Conservation (phyloP, 495 filamentous ascomycete genomes). For the Penicillium lividum region DNA sequence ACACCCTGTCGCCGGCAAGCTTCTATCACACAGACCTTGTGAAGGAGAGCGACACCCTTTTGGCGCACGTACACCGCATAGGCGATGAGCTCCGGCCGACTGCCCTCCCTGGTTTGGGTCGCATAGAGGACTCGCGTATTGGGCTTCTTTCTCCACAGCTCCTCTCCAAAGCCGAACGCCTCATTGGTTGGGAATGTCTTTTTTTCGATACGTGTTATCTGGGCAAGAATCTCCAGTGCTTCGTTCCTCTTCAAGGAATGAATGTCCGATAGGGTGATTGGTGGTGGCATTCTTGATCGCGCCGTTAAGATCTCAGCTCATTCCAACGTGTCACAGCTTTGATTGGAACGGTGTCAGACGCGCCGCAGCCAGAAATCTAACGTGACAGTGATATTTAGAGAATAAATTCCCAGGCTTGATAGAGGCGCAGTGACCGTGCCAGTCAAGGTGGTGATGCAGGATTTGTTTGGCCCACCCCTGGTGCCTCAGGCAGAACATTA, state of each 20-base stretch:
- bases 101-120: constrained; percentile 25
- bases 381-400: not conserved
- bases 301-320: constrained; percentile 20
- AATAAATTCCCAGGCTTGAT: not conserved
- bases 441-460: not conserved
- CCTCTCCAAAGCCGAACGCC: constrained; percentile 52
- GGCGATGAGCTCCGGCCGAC: constrained; percentile 36
- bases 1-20: constrained; percentile 54
- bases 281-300: constrained; percentile 31
- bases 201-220: constrained; percentile 53
- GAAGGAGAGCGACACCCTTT: constrained; percentile 52
- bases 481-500: not conserved
- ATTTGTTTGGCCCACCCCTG: not conserved
- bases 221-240: constrained; percentile 41
- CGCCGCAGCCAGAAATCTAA: not conserved
- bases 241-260: constrained; percentile 44
- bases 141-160: constrained; percentile 54
- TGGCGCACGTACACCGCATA: constrained; percentile 58
- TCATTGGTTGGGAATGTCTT: constrained; percentile 62
- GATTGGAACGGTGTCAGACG: not conserved
- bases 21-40: constrained; percentile 60
- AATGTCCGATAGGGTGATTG: constrained; percentile 41
- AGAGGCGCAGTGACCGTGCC: not conserved
- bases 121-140: constrained; percentile 56
- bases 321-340: constrained; percentile 6